phyloP scores from a whole-genome alignment of 2,329 filamentous ascomycete species.

The Aspergillus aculeatus region DNA sequence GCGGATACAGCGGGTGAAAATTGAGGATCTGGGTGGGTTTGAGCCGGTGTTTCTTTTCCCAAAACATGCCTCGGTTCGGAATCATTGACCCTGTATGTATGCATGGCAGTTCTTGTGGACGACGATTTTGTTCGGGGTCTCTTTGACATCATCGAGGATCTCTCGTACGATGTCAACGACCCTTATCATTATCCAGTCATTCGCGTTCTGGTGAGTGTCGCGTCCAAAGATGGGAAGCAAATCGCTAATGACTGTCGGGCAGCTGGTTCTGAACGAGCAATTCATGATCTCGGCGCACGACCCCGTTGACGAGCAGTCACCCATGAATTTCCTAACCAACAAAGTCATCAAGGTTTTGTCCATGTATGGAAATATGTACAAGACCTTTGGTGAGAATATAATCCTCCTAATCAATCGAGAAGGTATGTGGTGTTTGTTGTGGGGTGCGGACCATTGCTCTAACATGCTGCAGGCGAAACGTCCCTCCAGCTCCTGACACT shows the following conservation, averaged over 20 bases:
- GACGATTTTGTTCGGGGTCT: conserved; percentile 83
- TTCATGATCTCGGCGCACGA: conserved; percentile 80
- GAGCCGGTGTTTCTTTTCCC: background rate
- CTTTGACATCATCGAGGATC: conserved; percentile 81
- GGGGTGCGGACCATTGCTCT: conserved; percentile 7
- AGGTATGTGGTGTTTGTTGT: conserved; percentile 44
- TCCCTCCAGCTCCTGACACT: conserved; percentile 93
- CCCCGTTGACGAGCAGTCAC: conserved; percentile 40
- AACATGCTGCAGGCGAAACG: conserved; percentile 64
- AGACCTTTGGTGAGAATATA: conserved; percentile 96
- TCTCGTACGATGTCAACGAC: conserved; percentile 83
- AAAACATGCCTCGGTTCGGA: background rate
- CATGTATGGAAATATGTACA: conserved; percentile 74
- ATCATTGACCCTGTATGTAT: background rate
- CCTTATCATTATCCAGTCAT: conserved; percentile 97
- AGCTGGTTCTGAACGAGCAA: conserved; percentile 96
- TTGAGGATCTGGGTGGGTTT: conserved; percentile 71
- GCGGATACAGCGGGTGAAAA: conserved; percentile 76
- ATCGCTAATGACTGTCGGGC: conserved; percentile 17
- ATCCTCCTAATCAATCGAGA: conserved; percentile 94
- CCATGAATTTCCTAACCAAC: conserved; percentile 69
- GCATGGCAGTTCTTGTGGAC: conserved; percentile 52
- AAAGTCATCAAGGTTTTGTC: conserved; percentile 90
- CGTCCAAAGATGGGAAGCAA: background rate
- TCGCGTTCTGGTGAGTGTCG: conserved; percentile 71